phyloP scores from a whole-genome alignment of 1,284 basidiomycete genomes.

The Moniliophthora roreri region DNA sequence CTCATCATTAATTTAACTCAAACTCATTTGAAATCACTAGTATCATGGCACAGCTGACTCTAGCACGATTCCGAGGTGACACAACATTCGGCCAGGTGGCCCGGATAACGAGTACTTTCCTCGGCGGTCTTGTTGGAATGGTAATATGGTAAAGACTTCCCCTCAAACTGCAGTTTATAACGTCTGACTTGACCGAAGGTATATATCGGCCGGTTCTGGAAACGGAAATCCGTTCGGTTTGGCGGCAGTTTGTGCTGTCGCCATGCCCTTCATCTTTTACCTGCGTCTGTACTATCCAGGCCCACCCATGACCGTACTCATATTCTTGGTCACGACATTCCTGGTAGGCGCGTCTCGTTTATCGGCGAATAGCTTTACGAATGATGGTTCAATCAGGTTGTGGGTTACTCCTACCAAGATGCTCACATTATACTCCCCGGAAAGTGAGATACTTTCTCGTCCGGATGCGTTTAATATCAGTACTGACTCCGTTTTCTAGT shows the following conservation, averaged over 20 bases:
- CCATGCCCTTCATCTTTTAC: conserved; percentile 72
- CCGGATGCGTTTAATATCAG: too few species aligned
- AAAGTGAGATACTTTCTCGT: conserved; percentile 26
- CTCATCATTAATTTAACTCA: background rate
- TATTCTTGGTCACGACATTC: conserved; percentile 71
- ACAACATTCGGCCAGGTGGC: conserved; percentile 69
- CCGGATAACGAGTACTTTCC: conserved; percentile 67
- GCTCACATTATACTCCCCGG: conserved; percentile 41
- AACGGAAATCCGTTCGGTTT: conserved; percentile 75
- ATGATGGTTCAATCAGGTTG: conserved; percentile 40
- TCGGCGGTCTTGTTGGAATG: conserved; percentile 69
- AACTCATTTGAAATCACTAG: conserved; percentile 29
- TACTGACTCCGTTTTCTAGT: too few species aligned
- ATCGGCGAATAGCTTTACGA: background rate
- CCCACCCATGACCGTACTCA: conserved; percentile 69
- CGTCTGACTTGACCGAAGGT: conserved; percentile 43
- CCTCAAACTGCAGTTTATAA: conserved; percentile 11
- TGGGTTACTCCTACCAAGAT: conserved; percentile 76
- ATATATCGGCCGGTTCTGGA: conserved; percentile 68
- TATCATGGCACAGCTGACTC: conserved; percentile 71
- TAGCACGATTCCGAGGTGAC: conserved; percentile 74
- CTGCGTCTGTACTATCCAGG: conserved; percentile 74
- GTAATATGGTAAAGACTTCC: conserved; percentile 58
- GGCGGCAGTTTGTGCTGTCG: conserved; percentile 67
- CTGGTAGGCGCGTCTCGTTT: conserved; percentile 43